Evolutionary conservation across 768 basidiomycete genomes (phyloP).

Genomic region (Favolaschia claudopus): DNA sequence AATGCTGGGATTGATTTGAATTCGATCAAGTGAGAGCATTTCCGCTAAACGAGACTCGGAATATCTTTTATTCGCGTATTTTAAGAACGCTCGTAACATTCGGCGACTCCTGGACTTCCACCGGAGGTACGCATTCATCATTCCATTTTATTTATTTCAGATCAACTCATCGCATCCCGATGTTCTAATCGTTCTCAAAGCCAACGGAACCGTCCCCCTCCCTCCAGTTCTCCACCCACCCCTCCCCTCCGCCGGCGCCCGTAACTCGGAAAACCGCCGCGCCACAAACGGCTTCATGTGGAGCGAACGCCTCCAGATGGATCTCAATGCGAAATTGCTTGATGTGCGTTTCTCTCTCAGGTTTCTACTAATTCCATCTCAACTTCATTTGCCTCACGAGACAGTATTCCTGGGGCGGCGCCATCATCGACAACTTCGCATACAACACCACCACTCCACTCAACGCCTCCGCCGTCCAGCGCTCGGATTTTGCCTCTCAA

Average conservation of each 20-base stretch:
- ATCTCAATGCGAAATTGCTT: constrained; percentile 39
- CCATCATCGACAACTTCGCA: constrained; percentile 41
- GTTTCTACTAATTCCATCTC: background rate
- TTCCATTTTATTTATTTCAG: no score
- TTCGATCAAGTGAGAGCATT: constrained; percentile 27
- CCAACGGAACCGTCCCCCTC: constrained; percentile 41
- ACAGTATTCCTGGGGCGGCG: constrained; percentile 44
- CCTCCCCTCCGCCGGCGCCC: constrained; percentile 40
- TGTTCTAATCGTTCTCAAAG: constrained; percentile 13
- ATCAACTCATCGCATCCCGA: background rate
- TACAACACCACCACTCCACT: constrained; percentile 40
- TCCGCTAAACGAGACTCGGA: no score
- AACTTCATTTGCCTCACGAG: background rate
- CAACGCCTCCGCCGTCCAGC: constrained; percentile 33
- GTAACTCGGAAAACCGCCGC: constrained; percentile 34
- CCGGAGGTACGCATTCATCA: constrained; percentile 31
- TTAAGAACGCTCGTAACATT: constrained; percentile 40
- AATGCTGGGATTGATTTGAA: constrained; percentile 36
- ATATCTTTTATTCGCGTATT: no score
- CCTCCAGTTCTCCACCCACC: constrained; percentile 42
- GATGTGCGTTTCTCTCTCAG: constrained; percentile 26
- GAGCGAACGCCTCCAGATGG: constrained; percentile 39
- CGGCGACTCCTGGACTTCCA: constrained; percentile 43
- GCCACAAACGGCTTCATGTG: constrained; percentile 43
- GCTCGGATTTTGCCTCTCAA: constrained; percentile 39